These are phyloP conservation scores for Tolypocladium cylindrosporum DNA, from an alignment of 2,329 filamentous ascomycete genomes.

Conservation along the genomic window DNA sequence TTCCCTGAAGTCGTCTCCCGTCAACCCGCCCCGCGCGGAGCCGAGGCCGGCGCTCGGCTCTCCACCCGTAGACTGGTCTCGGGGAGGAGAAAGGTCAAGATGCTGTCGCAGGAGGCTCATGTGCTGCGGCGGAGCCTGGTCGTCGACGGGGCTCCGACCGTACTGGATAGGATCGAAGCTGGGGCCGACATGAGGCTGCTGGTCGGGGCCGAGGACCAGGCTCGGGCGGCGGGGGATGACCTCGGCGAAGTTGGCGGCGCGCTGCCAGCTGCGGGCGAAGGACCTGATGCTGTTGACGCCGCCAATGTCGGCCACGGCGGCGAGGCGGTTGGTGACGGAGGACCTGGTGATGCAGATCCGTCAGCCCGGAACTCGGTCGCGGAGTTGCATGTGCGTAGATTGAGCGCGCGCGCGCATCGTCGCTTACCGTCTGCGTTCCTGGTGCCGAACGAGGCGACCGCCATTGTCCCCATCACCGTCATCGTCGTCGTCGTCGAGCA, in stretches of 20 bases:
- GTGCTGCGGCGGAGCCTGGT: conserved; percentile 18
- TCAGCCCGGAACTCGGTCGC: neutral
- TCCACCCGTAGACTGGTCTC: conserved; percentile 1
- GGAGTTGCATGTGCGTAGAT: neutral
- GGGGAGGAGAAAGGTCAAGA: conserved; percentile 29
- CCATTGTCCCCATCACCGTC: conserved; percentile 7
- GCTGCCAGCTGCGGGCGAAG: conserved; percentile 86
- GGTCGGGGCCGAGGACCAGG: conserved; percentile 56
- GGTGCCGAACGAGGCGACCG: conserved; percentile 10
- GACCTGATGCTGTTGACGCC: conserved; percentile 91
- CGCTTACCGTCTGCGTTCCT: conserved; percentile 19
- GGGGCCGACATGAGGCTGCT: conserved; percentile 13
- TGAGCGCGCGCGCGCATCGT: neutral
- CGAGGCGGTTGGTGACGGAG: conserved; percentile 48
- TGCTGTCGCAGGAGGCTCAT: conserved; percentile 42
- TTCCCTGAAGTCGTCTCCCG: conserved; percentile 25
- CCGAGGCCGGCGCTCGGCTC: conserved; percentile 13
- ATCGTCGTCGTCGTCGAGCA: conserved; percentile 30
- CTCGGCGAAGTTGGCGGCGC: conserved; percentile 80
- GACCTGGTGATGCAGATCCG: conserved; percentile 29
- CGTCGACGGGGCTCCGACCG: conserved; percentile 28
- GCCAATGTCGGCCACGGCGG: conserved; percentile 59
- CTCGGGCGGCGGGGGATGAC: conserved; percentile 72
- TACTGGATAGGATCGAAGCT: conserved; percentile 26
- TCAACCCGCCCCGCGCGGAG: conserved; percentile 1